Base-by-base conservation (phyloP, 305 asterid species). In the Stenogyne calaminthoides region DNA sequence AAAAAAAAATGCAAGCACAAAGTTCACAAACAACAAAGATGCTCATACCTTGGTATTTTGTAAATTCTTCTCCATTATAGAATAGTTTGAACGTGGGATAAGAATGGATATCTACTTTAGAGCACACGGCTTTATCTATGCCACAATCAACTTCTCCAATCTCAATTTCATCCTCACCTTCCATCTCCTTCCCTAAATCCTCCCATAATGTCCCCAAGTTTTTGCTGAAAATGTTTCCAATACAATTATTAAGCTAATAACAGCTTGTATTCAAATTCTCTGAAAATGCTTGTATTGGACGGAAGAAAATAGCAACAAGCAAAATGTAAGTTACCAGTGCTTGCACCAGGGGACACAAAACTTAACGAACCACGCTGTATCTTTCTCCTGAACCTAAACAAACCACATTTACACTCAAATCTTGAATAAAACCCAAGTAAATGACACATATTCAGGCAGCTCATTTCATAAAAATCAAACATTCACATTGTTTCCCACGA, bases 331-430 rank as follows among this genome's bases (percentile, higher is more conserved):
- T 82, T 90, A 92, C 99, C 97, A 95, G 82, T 95, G 99, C 87
- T 90, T 95, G 82, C 98, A 95, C 98, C 98, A 95, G 11, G 99
- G 97, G 71, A 89, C 97, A 80, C 99, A 92, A 74, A 95, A 95
- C 86, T 88, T 85, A 29, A 95, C 90, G 18, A 95, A 90, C 99
- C 99, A 92, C 9, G 94, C 97, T 0, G 97, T 89, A 57, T 90
- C 96, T 80, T 90, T 92, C 89, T 95, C 98, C 77, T 88, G 91
- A 77, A 95, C 90, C 98, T 92, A 82, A 29, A 72, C 52, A 63
- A 72, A 68, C 69, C 72, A 79, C 27, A 74, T 29, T 69, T 44
- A 39, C 52, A 15, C 47, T 67, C 37, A 52, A 63, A 27, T 44
- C 54, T 72, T 19, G 44, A 70, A 67, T 20, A 49, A 59, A 9